Evolutionary conservation across 2,329 filamentous ascomycete genomes (phyloP), one percentile per base, ranked within the genome.

Genomic region (Paraconiothyrium brasiliense): DNA sequence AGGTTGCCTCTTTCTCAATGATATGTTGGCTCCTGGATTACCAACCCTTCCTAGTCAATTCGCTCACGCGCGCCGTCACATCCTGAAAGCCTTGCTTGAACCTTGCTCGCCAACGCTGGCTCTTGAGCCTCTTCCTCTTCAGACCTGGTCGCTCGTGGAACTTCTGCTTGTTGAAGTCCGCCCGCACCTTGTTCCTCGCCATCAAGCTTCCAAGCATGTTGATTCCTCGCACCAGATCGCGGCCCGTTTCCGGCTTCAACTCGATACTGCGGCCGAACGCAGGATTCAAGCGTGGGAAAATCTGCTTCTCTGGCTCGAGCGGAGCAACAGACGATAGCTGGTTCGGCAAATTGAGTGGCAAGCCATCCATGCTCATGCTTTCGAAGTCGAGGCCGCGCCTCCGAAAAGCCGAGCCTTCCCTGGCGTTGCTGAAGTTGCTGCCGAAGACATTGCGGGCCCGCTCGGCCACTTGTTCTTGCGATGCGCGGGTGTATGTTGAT

Each of bases 31-130:
- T 27, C 24, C 24, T 16, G 9, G 7, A 3, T 27, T 83, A 96
- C 92, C 93, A 95, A 2, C 92, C 92, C 80, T 95, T 92, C 74
- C 83, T 86, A 69, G 87, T 90, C 80, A 96, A 83, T 76, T 91
- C 86, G 73, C 86, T 82, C 6, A 93, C 91, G 67, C 91, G 83
- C 44, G 71, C 75, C 8, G 92, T 85, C 11, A 88, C 86, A 5
- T 85, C 84, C 76, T 82, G 84, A 79, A 95, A 94, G 4, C 89
- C 90, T 35, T 77, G 76, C 83, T 87, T 89, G 79, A 94, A 95
- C 62, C 87, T 85, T 65, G 68, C 80, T 76, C 87, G 84, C 90
- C 91, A 93, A 63, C 92, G 84, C 82, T 90, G 83, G 62, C 86
- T 89, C 76, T 82, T 83, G 68, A 93, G 79, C 71, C 92, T 86